phyloP scores from a whole-genome alignment of 2,329 filamentous ascomycete species.

The Biscogniauxia marginata region DNA sequence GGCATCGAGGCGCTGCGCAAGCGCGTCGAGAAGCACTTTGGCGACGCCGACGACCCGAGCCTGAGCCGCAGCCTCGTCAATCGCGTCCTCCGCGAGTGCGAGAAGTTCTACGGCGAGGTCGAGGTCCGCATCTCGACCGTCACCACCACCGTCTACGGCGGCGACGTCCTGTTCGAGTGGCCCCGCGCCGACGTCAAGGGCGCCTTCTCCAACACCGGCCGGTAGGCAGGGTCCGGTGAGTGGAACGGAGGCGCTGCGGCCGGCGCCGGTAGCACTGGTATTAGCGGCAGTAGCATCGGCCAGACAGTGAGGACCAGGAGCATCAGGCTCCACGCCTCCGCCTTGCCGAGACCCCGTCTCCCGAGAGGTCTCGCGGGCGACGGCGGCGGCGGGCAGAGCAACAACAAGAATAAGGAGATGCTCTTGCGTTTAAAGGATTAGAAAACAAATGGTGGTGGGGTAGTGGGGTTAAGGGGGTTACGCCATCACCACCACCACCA shows the following conservation, averaged over 20 bases:
- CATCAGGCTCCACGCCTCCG: background rate
- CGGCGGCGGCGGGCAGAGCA: background rate
- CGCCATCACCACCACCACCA: background rate
- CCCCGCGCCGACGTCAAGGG: constrained; percentile 61
- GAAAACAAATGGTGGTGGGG: background rate
- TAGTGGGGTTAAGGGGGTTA: background rate
- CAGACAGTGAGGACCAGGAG: background rate
- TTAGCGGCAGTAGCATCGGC: too few relatives aligned
- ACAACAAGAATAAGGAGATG: background rate
- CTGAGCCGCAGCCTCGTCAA: constrained; percentile 59
- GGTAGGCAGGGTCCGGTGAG: constrained; percentile 31
- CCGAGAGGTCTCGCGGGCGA: background rate
- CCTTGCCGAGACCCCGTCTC: background rate
- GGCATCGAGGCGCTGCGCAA: constrained; percentile 89
- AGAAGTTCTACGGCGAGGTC: constrained; percentile 61
- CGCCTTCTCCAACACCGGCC: constrained; percentile 46
- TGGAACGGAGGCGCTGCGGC: constrained; percentile 5
- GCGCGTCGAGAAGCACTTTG: constrained; percentile 96
- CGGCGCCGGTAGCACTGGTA: too few relatives aligned
- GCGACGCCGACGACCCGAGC: constrained; percentile 75
- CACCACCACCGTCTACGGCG: constrained; percentile 62
- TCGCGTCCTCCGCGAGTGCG: constrained; percentile 60
- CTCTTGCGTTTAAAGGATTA: background rate
- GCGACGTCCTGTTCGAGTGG: constrained; percentile 65
- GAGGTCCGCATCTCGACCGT: constrained; percentile 60